phyloP scores from a whole-genome alignment of 2,329 filamentous ascomycete species.

The Phaeophleospora eucalypticola region DNA sequence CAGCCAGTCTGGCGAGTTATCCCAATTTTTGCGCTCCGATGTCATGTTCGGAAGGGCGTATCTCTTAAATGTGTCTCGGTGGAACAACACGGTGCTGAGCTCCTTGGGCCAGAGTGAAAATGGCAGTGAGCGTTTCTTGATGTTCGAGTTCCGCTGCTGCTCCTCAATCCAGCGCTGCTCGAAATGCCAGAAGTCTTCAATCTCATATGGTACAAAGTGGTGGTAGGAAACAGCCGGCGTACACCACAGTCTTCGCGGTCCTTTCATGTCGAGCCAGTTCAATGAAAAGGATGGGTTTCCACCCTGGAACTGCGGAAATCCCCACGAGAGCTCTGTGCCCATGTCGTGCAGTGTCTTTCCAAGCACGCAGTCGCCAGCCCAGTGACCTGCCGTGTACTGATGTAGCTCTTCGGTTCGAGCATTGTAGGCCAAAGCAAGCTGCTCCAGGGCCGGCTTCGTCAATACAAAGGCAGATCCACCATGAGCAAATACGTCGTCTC shows the following conservation, averaged over 20 bases:
- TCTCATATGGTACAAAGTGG: conserved; percentile 26
- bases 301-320: conserved; percentile 43
- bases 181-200: conserved; percentile 27
- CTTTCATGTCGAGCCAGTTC: conserved; percentile 32
- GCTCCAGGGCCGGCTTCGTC: conserved; percentile 38
- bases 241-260: conserved; percentile 38
- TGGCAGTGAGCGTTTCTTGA: not conserved
- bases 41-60: conserved; percentile 26
- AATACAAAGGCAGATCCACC: conserved; percentile 42
- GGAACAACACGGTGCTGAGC: conserved; percentile 20
- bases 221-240: conserved; percentile 37
- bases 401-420: conserved; percentile 40
- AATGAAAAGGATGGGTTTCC: conserved; percentile 38
- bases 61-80: conserved; percentile 29
- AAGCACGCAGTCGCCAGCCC: conserved; percentile 52
- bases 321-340: conserved; percentile 41
- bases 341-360: conserved; percentile 45
- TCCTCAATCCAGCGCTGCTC: conserved; percentile 27
- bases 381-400: conserved; percentile 44
- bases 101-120: conserved; percentile 11
- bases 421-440: conserved; percentile 35
- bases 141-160: not conserved
- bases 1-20: conserved; percentile 23
- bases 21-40: conserved; percentile 22
- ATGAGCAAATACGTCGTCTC: conserved; percentile 38